These are phyloP conservation scores for Saccharomyces hybrid DNA, from an alignment of 1,139 yeast genomes.

Conservation along the genomic window DNA sequence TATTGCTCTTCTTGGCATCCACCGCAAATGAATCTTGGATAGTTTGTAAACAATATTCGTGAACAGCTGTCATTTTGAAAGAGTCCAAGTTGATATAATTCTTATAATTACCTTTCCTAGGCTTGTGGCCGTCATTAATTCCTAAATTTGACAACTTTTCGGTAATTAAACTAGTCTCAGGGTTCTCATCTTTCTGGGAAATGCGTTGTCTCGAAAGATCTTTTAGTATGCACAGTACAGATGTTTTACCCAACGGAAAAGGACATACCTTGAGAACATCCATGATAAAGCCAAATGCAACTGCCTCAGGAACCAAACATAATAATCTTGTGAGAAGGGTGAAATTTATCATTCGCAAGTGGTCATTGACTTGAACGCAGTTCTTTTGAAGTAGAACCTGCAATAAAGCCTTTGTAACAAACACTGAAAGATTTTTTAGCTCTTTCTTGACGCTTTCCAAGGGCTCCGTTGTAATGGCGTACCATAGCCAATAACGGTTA, in stretches of 20 bases:
- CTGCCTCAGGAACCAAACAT: constrained; percentile 48
- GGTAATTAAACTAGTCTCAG: constrained; percentile 5
- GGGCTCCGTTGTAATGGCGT: constrained; percentile 32
- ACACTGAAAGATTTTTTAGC: constrained; percentile 26
- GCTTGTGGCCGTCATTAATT: constrained; percentile 3
- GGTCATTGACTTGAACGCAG: constrained; percentile 28
- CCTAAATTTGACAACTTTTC: constrained; percentile 11
- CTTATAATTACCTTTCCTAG: background rate
- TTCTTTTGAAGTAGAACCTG: constrained; percentile 39
- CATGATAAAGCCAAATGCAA: constrained; percentile 51
- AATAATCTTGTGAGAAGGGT: constrained; percentile 53
- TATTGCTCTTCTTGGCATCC: constrained; percentile 8
- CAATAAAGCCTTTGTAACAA: constrained; percentile 36
- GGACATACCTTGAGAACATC: constrained; percentile 67
- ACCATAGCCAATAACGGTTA: constrained; percentile 40
- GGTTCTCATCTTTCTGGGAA: constrained; percentile 14
- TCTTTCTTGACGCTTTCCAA: constrained; percentile 25
- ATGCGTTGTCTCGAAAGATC: constrained; percentile 40
- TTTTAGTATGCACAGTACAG: constrained; percentile 59
- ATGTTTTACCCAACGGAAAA: constrained; percentile 50
- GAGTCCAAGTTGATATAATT: constrained; percentile 16
- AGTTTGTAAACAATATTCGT: constrained; percentile 16
- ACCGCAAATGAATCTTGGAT: constrained; percentile 9
- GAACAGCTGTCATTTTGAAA: constrained; percentile 20
- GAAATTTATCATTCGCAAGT: constrained; percentile 30